These are phyloP conservation scores for Daldinia sp. DNA, from an alignment of 2,329 filamentous ascomycete species.

Conservation along the genomic window DNA sequence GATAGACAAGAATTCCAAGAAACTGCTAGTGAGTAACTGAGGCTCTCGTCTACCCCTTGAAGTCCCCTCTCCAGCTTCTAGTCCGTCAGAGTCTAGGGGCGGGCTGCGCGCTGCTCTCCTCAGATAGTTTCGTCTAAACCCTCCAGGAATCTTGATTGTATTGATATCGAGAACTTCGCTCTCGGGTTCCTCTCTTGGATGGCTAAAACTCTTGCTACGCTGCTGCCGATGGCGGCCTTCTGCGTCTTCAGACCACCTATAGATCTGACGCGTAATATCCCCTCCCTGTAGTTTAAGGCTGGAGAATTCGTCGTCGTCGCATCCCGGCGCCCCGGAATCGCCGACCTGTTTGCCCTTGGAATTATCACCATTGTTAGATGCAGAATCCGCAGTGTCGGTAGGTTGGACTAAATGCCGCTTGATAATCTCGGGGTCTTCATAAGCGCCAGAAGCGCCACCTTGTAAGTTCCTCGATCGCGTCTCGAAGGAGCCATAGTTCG, in stretches of 20 bases:
- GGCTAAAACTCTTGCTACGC: conserved; percentile 89
- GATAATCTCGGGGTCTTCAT: conserved; percentile 92
- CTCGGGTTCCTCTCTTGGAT: conserved; percentile 81
- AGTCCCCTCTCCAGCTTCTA: conserved; percentile 55
- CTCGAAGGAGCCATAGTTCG: conserved; percentile 89
- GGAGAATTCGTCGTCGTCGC: conserved; percentile 85
- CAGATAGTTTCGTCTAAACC: conserved; percentile 91
- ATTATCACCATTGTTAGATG: conserved; percentile 54
- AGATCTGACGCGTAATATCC: conserved; percentile 94
- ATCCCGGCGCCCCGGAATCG: conserved; percentile 53
- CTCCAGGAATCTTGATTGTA: conserved; percentile 91
- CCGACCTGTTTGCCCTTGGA: conserved; percentile 67
- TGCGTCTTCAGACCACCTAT: conserved; percentile 94
- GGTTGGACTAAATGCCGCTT: conserved; percentile 88
- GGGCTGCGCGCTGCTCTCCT: conserved; percentile 79
- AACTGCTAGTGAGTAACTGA: conserved; percentile 87
- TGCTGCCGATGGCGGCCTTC: conserved; percentile 76
- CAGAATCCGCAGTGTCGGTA: conserved; percentile 59
- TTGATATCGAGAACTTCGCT: conserved; percentile 86
- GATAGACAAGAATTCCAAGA: conserved; percentile 93
- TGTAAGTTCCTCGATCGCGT: conserved; percentile 66
- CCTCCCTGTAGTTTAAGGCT: conserved; percentile 93
- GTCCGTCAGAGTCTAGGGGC: conserved; percentile 56
- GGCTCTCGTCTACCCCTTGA: conserved; percentile 58
- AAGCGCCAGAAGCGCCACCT: conserved; percentile 67